phyloP scores from a whole-genome alignment of 306 rosid species.

The Lablab purpureus region DNA sequence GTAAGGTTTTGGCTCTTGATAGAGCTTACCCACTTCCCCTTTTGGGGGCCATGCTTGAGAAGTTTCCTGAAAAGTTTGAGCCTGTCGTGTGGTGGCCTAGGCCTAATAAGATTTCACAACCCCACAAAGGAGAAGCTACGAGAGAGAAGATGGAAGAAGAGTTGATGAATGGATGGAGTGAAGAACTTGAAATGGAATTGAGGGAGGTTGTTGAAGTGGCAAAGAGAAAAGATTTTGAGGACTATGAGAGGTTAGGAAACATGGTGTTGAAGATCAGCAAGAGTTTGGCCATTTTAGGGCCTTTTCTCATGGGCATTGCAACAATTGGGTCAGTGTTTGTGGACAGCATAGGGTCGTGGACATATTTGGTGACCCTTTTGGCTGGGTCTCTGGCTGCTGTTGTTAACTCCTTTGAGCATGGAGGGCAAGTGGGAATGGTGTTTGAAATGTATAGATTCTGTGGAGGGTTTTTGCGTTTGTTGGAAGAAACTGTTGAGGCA shows the following conservation, averaged over 20 bases:
- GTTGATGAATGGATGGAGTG: constrained; percentile 36
- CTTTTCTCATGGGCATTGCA: constrained; percentile 5
- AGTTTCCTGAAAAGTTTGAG: constrained; percentile 38
- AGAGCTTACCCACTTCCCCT: constrained; percentile 47
- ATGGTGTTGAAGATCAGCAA: constrained; percentile 26
- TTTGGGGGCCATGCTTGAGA: constrained; percentile 45
- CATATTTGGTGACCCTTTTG: constrained; percentile 16
- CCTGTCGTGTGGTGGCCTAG: constrained; percentile 49
- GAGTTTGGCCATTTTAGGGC: constrained; percentile 16
- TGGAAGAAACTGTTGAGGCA: constrained; percentile 5
- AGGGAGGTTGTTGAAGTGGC: constrained; percentile 24
- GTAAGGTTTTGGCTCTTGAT: constrained; percentile 47
- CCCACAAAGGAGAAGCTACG: neutral
- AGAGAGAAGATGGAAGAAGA: neutral
- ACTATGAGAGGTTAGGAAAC: constrained; percentile 34
- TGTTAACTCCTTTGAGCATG: constrained; percentile 34
- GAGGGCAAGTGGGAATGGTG: constrained; percentile 38
- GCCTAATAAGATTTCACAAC: neutral
- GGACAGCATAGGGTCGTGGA: neutral
- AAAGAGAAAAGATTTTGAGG: constrained; percentile 22
- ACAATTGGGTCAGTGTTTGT: constrained; percentile 26
- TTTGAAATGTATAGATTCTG: constrained; percentile 38
- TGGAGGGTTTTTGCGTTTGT: constrained; percentile 24
- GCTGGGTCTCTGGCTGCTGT: constrained; percentile 13
- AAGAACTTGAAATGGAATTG: constrained; percentile 32